Evolutionary conservation across 2,329 filamentous ascomycete genomes (phyloP), one percentile per base, ranked within the genome.

Genomic region (Beauveria varroae): DNA sequence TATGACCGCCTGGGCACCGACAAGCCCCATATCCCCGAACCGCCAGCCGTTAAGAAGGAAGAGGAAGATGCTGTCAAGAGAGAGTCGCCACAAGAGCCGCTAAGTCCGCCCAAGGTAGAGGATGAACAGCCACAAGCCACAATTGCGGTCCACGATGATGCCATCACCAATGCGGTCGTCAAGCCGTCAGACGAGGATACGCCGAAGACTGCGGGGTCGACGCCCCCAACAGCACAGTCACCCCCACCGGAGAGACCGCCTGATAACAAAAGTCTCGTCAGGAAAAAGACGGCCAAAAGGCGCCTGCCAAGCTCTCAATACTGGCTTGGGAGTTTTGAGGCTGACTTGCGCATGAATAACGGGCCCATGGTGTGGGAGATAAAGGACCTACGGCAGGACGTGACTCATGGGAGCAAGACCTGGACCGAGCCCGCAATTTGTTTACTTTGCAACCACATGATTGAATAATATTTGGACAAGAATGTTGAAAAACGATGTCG

Each of bases 361-460:
- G 78, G 76, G 3, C 79, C 80, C 20, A 78, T 81, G 0, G 69
- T 76, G 24, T 75, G 84, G 56, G 79, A 83, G 64, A 78, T 85
- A 56, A 76, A 70, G 28, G 83, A 85, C 65, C 70, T 84, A 51
- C 76, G 83, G 52, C 68, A 76, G 34, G 73, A 74, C 10, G 71
- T 84, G 7, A 68, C 69, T 2, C 80, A 77, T 10, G 81, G 81
- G 2, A 77, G 78, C 37, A 82, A 80, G 69, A 73, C 71, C 10
- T 86, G 83, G 83, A 78, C 74, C 12, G 81, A 85, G 67, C 75
- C 75, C 40, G 72, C 70, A 3, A 60, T 74, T 53, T 86, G 83
- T 64, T 73, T 85, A 41, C 67, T 81, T 46, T 86, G 83, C 67
- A 72, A 72, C 24, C 67, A 72, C n/a, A 71, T 72, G 49, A 79